Conservation (phyloP, 345 rosid species). For the Populus deltoides region DNA sequence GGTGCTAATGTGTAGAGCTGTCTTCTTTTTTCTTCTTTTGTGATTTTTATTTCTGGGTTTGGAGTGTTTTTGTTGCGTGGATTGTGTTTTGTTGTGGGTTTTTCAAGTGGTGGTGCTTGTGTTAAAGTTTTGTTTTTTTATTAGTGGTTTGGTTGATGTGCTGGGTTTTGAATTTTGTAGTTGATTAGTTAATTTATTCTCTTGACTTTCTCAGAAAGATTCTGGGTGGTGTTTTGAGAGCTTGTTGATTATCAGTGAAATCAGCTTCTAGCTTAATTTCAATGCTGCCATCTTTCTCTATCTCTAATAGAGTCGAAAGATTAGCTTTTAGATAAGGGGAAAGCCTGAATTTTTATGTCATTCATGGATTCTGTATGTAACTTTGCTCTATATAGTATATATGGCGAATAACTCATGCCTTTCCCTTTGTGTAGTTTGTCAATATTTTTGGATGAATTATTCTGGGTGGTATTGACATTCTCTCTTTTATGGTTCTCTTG, state of each 20-base stretch:
- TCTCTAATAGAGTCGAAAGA: background rate
- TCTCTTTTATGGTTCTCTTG: background rate
- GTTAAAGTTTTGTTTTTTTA: background rate
- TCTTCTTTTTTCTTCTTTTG: background rate
- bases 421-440: background rate
- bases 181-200: background rate
- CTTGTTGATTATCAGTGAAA: background rate
- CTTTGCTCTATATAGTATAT: background rate
- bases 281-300: background rate
- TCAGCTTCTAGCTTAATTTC: background rate
- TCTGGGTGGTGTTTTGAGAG: background rate
- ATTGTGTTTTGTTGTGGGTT: background rate
- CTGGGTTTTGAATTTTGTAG: background rate
- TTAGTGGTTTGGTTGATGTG: background rate
- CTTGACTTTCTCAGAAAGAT: background rate
- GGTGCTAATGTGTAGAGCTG: slow-evolving; percentile 29
- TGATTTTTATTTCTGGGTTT: background rate
- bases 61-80: background rate
- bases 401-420: background rate
- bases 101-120: background rate
- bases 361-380: background rate
- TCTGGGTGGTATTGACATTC: background rate
- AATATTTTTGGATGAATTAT: background rate
- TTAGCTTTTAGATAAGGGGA: background rate
- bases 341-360: background rate